Evolutionary conservation across 2,329 filamentous ascomycete species (phyloP).

Genomic region (Fusarium temperatum): DNA sequence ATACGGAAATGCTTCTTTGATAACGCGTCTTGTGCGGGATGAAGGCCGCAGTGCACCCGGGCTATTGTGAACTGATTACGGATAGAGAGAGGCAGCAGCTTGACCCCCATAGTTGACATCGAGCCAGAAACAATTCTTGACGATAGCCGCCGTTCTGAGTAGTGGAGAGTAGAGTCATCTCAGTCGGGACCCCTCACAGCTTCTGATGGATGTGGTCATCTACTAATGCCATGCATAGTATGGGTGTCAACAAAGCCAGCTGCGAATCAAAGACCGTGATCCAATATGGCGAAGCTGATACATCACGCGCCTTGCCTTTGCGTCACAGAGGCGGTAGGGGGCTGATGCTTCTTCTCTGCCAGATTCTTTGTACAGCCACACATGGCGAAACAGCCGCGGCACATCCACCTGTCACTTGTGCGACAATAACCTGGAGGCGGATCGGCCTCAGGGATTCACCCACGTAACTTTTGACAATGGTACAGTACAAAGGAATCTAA

Average conservation of each 20-base stretch:
- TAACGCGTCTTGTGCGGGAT: background rate
- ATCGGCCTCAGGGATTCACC: slow-evolving; percentile 29
- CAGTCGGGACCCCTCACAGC: background rate
- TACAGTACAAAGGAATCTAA: background rate
- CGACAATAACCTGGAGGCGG: slow-evolving; percentile 17
- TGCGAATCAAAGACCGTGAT: slow-evolving; percentile 8
- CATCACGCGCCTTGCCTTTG: slow-evolving; percentile 8
- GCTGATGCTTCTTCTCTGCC: background rate
- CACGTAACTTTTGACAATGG: background rate
- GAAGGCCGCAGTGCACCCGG: background rate
- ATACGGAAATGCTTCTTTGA: background rate
- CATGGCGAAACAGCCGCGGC: slow-evolving; percentile 18
- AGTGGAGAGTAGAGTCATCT: slow-evolving; percentile 19
- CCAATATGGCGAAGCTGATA: background rate
- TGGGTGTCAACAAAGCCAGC: slow-evolving; percentile 2
- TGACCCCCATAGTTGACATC: background rate
- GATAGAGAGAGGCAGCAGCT: background rate
- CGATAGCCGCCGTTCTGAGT: slow-evolving; percentile 12
- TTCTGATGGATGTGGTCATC: background rate
- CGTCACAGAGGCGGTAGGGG: slow-evolving; percentile 4
- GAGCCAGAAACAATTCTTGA: background rate
- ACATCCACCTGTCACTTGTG: slow-evolving; percentile 18
- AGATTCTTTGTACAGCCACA: background rate
- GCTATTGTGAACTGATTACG: background rate
- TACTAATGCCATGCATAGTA: background rate